Conservation (phyloP, 2,329 filamentous ascomycete species). For the Botrytis cinerea region DNA sequence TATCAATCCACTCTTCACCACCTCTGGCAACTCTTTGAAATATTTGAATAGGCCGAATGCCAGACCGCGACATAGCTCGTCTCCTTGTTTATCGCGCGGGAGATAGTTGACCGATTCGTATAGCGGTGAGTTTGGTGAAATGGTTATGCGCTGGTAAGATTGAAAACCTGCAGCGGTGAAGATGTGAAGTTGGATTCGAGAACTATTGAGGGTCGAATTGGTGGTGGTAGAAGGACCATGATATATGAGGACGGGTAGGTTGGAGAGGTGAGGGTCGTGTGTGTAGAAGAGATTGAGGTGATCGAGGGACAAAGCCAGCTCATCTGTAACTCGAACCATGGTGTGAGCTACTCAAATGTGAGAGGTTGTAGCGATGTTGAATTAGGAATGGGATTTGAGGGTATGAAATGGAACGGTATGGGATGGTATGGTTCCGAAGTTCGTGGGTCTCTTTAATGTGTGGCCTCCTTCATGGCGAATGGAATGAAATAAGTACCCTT, state of each 20-base stretch:
- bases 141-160: slow-evolving; percentile 86
- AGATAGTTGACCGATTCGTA: slow-evolving; percentile 89
- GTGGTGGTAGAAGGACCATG: slow-evolving; percentile 88
- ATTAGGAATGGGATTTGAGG: slow-evolving; percentile 22
- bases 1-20: slow-evolving; percentile 71
- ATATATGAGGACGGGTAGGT: slow-evolving; percentile 84
- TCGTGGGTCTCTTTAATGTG: slow-evolving; percentile 22
- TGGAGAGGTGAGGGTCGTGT: slow-evolving; percentile 78
- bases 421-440: slow-evolving; percentile 9
- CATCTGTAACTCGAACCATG: slow-evolving; percentile 83
- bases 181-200: slow-evolving; percentile 91
- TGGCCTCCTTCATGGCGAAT: slow-evolving; percentile 20
- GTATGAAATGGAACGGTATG: slow-evolving; percentile 12
- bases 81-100: slow-evolving; percentile 91
- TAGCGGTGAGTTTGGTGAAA: slow-evolving; percentile 88
- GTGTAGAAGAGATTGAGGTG: slow-evolving; percentile 86
- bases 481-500: slow-evolving; percentile 10
- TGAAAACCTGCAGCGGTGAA: slow-evolving; percentile 86
- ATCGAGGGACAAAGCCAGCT: slow-evolving; percentile 76
- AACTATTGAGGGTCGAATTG: slow-evolving; percentile 84
- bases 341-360: slow-evolving; percentile 39
- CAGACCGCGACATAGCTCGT: slow-evolving; percentile 86
- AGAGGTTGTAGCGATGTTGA: slow-evolving; percentile 32
- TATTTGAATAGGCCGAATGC: slow-evolving; percentile 94
- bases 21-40: slow-evolving; percentile 80